Evolutionary conservation across 2,329 filamentous ascomycete species (phyloP), one percentile per base, ranked within the genome.

Genomic region (Ramichloridium luteum): DNA sequence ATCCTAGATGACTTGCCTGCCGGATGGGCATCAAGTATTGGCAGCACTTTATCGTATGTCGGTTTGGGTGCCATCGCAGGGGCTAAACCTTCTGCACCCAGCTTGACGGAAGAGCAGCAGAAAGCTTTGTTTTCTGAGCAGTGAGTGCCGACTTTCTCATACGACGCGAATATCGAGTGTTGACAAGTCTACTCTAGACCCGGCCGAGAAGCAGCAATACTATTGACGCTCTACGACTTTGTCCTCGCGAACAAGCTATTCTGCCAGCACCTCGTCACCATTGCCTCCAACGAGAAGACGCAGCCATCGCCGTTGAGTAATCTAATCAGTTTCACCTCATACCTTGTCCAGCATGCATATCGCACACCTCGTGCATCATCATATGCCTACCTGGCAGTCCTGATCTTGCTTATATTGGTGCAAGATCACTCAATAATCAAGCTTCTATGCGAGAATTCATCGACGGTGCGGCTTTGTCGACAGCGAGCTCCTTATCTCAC

Each of bases 231-330:
- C 0, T 98, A 96, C 54, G 90, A 96, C 54, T 96, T 96, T 53
- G 76, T 77, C 3, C 80, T 93, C 51, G 80, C 86, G 18, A 98
- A 96, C 62, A 96, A 94, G 58, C 67, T 94, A 6, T 96, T 98
- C 57, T 88, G 83, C 55, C 80, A 82, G 54, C 86, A 80, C 46
- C 60, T 98, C 26, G 73, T 93, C 31, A 77, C 73, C 2, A 29
- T 46, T 4, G 28, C 41, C 8, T 18, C 37, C 6, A 28, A 30
- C 4, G 45, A 45, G 17, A 46, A 46, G 20, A 39, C 32, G 11
- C 38, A 45, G 13, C 53, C 74, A 14, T 51, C 70, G 4, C 58
- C 74, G 1, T 77, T 98, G 40, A 74, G 79, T 28, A 77, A 73
- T 45, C 92, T 88, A 51, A 62, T 96, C 16, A 96, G 88, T 0